phyloP scores from a whole-genome alignment of 345 rosid species.

The Arabis hirsuta region DNA sequence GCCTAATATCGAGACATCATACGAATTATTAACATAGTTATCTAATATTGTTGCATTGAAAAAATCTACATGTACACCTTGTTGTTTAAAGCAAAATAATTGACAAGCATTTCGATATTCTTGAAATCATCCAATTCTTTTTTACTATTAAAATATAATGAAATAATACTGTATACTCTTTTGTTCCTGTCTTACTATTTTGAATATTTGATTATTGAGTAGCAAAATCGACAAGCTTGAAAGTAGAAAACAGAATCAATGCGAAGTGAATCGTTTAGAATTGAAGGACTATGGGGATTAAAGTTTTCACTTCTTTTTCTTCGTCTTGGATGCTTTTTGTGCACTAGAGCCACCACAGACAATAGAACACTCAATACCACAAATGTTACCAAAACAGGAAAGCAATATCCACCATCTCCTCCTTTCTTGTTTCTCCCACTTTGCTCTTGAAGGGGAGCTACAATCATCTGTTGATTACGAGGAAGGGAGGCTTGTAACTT shows the following conservation, averaged over 20 bases:
- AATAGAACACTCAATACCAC: conserved; percentile 75
- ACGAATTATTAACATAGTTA: neutral
- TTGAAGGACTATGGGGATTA: neutral
- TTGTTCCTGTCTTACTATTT: conserved; percentile 19
- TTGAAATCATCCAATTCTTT: neutral
- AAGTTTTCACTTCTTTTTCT: conserved; percentile 30
- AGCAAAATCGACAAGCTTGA: conserved; percentile 39
- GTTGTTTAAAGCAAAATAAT: neutral
- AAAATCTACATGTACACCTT: neutral
- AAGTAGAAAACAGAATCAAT: conserved; percentile 14
- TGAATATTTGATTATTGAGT: conserved; percentile 12
- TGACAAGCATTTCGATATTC: neutral
- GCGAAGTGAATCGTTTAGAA: conserved; percentile 9
- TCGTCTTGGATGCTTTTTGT: conserved; percentile 30
- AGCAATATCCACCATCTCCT: conserved; percentile 49
- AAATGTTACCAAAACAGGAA: conserved; percentile 71
- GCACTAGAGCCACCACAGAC: conserved; percentile 56
- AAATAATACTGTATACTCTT: too few species aligned
- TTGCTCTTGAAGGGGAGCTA: conserved; percentile 38
- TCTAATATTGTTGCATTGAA: neutral
- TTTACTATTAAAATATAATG: too few species aligned
- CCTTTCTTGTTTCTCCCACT: conserved; percentile 36
- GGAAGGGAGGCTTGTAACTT: conserved; percentile 37
- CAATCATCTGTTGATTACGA: conserved; percentile 37
- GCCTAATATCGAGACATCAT: neutral